phyloP scores from a whole-genome alignment of 192 early-diverging fungal species.

The Paraglomus brasilianum region DNA sequence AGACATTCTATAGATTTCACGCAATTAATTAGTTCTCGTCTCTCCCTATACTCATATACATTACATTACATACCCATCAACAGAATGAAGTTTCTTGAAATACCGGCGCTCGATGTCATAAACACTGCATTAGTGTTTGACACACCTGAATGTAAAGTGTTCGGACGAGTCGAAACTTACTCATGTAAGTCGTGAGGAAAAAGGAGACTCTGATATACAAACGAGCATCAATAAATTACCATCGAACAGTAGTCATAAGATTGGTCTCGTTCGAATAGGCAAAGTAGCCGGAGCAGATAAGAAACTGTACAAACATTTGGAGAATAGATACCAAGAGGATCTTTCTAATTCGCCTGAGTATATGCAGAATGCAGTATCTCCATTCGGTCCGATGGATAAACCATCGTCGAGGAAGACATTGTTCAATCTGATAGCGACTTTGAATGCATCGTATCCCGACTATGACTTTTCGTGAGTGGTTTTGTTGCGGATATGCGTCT shows the following conservation, averaged over 20 bases:
- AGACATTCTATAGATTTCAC: no score
- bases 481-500: neutral
- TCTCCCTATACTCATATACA: no score
- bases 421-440: constrained; percentile 92
- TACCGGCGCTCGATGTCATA: constrained; percentile 75
- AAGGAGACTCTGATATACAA: constrained; percentile 8
- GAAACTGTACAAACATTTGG: constrained; percentile 85
- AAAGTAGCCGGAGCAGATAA: constrained; percentile 92
- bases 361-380: constrained; percentile 69
- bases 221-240: neutral
- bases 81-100: constrained; percentile 88
- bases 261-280: constrained; percentile 51
- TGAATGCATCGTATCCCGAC: constrained; percentile 96
- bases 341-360: constrained; percentile 66
- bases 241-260: neutral
- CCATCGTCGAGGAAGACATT: constrained; percentile 81
- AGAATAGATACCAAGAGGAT: constrained; percentile 78
- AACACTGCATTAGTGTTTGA: constrained; percentile 85
- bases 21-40: no score
- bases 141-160: constrained; percentile 78
- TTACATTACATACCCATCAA: neutral
- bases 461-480: constrained; percentile 87
- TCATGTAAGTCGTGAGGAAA: constrained; percentile 72
- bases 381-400: constrained; percentile 89
- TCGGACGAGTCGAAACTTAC: constrained; percentile 89